Conservation (phyloP, 1,139 yeast genomes). For the Saccharomycopsis hybrid region DNA sequence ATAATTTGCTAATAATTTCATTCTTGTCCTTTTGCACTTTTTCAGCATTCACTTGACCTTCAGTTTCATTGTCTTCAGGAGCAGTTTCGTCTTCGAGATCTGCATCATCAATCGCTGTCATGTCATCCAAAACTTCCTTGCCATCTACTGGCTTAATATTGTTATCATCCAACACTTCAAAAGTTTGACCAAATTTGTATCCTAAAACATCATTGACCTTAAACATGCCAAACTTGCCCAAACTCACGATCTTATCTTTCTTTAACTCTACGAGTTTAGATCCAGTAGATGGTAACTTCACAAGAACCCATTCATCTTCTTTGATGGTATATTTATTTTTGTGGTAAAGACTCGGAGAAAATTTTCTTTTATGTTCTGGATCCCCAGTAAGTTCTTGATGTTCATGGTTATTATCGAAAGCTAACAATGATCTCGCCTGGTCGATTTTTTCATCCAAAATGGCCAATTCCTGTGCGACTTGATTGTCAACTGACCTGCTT, state of each 20-base stretch:
- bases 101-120: slow-evolving; percentile 21
- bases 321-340: slow-evolving; percentile 30
- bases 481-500: too few species aligned
- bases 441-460: background rate
- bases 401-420: background rate
- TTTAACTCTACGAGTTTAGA: slow-evolving; percentile 62
- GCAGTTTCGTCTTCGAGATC: slow-evolving; percentile 28
- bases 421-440: background rate
- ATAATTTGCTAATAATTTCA: slow-evolving; percentile 22
- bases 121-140: slow-evolving; percentile 23
- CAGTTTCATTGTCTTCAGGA: slow-evolving; percentile 31
- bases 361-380: slow-evolving; percentile 1
- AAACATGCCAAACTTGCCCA: slow-evolving; percentile 92
- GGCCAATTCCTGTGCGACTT: background rate
- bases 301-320: slow-evolving; percentile 52
- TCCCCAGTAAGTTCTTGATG: background rate
- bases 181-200: slow-evolving; percentile 79
- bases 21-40: slow-evolving; percentile 29
- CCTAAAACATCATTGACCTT: slow-evolving; percentile 71
- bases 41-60: slow-evolving; percentile 24
- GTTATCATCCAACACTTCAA: slow-evolving; percentile 66
- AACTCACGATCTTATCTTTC: slow-evolving; percentile 51
- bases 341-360: slow-evolving; percentile 15
- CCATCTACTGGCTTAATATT: slow-evolving; percentile 44
- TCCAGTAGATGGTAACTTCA: slow-evolving; percentile 77